Evolutionary conservation across 73 alveolate species (phyloP), one percentile per base, ranked within the genome.

Genomic region (Halteria grandinella): DNA sequence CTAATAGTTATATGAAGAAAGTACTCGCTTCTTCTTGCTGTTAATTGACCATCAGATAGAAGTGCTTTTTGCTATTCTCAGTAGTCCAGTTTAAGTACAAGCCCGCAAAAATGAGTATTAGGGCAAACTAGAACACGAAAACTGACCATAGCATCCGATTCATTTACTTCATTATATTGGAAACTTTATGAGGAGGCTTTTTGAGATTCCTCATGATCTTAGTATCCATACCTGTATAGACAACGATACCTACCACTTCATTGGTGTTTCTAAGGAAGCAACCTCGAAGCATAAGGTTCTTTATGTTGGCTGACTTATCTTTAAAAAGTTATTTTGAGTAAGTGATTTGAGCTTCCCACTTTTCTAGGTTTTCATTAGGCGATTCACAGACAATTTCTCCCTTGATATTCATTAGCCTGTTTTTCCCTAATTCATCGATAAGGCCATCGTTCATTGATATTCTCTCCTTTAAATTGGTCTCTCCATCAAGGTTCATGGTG

Each of bases 191-290:
- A 32, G 96, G 95, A 0, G 97, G 95, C 36, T 93, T 92, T 87
- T 95, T 97, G 2, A 96, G 90, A 77, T 97, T 97, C 87, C 85
- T 90, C 98, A 94, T 91, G 41, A 97, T 95, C 85, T 97, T 97
- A 1, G 99, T 83, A 70, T 97, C 97, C 50, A 83, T 85, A 12
- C 99, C 99, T 6, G 97, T 87, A 69, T 97, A 97, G 20, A 90
- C 91, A 20, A 97, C 98, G 4, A 97, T 80, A 12, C 99, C 99
- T 43, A 84, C 62, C 31, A 90, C 83, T 62, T 69, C 92, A 21
- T 94, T 92, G 1, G 98, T 97, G 78, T 95, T 97, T 63, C 92
- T 94, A 24, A 97, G 69, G 45, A 82, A 91, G 32, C 97, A 92
- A 36, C 99, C 99, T 85, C 98, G 81, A 47, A 96, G 85, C 24